These are phyloP conservation scores for Boletus mariae DNA, from an alignment of 1,284 basidiomycete species.

Conservation along the genomic window DNA sequence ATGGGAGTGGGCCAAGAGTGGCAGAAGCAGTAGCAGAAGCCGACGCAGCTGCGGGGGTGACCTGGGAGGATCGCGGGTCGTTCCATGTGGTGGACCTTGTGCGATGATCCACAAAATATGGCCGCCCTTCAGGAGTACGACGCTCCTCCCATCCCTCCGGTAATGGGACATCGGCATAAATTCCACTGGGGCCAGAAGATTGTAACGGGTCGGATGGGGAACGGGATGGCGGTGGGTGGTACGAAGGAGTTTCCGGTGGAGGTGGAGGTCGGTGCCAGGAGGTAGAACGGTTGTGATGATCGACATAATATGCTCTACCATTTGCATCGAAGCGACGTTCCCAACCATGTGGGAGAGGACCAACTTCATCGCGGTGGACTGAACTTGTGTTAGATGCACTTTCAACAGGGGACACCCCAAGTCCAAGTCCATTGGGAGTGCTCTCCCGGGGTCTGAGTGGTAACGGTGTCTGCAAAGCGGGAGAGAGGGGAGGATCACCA, in stretches of 20 bases:
- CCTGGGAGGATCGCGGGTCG: slow-evolving; percentile 70
- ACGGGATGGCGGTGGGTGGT: slow-evolving; percentile 9
- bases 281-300: slow-evolving; percentile 92
- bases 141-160: slow-evolving; percentile 99
- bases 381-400: slow-evolving; percentile 1
- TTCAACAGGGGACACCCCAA: slow-evolving; percentile 5
- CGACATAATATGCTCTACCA: slow-evolving; percentile 86
- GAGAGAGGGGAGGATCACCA: slow-evolving; percentile 13
- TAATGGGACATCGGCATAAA: slow-evolving; percentile 65
- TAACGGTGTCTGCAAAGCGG: slow-evolving; percentile 10
- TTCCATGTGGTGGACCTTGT: slow-evolving; percentile 98
- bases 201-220: slow-evolving; percentile 12
- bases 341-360: slow-evolving; percentile 78
- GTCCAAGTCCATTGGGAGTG: slow-evolving; percentile 6
- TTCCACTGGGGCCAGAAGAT: slow-evolving; percentile 15
- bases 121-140: slow-evolving; percentile 93
- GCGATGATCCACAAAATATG: slow-evolving; percentile 97
- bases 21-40: slow-evolving; percentile 81
- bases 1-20: slow-evolving; percentile 92
- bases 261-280: slow-evolving; percentile 81
- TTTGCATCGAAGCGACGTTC: slow-evolving; percentile 84
- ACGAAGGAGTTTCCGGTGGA: slow-evolving; percentile 12
- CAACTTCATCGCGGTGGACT: slow-evolving; percentile 21
- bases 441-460: slow-evolving; percentile 16
- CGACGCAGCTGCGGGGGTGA: slow-evolving; percentile 38